phyloP scores from a whole-genome alignment of 805 yeast genomes.

The Yarrowia bubula region DNA sequence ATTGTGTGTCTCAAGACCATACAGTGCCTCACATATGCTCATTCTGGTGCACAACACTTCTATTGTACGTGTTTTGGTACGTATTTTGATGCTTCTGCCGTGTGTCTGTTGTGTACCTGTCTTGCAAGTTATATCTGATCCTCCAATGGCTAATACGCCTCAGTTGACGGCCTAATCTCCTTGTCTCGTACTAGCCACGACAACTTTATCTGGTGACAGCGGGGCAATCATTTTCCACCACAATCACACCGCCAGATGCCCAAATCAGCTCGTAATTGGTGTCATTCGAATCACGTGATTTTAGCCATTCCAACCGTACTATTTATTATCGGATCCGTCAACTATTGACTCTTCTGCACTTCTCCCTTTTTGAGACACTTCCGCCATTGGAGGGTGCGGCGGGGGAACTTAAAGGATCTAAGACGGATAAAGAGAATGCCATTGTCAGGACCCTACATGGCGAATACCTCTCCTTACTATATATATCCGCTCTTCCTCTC shows the following conservation, averaged over 20 bases:
- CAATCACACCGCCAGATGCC: not conserved
- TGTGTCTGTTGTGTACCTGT: too few relatives aligned
- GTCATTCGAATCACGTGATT: not conserved
- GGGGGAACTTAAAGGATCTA: not conserved
- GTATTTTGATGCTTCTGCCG: too few relatives aligned
- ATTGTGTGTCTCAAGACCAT: too few relatives aligned
- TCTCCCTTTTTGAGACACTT: not conserved
- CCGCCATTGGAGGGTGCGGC: constrained; percentile 1
- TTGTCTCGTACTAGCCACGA: not conserved
- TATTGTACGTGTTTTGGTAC: not conserved
- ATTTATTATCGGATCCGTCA: not conserved
- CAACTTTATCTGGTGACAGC: not conserved
- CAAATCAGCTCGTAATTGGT: not conserved
- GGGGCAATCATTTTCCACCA: not conserved
- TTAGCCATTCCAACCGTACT: not conserved
- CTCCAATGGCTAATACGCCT: too few relatives aligned
- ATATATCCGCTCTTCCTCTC: not conserved
- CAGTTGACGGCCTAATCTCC: not conserved
- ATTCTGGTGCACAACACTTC: too few relatives aligned
- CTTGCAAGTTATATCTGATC: too few relatives aligned
- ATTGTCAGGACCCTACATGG: not conserved
- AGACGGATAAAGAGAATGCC: not conserved
- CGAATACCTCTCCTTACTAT: not conserved
- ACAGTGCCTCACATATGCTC: too few relatives aligned
- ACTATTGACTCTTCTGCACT: not conserved